These are phyloP conservation scores for Phytophthora meadii DNA, from an alignment of 352 stramenopile species.

Conservation along the genomic window DNA sequence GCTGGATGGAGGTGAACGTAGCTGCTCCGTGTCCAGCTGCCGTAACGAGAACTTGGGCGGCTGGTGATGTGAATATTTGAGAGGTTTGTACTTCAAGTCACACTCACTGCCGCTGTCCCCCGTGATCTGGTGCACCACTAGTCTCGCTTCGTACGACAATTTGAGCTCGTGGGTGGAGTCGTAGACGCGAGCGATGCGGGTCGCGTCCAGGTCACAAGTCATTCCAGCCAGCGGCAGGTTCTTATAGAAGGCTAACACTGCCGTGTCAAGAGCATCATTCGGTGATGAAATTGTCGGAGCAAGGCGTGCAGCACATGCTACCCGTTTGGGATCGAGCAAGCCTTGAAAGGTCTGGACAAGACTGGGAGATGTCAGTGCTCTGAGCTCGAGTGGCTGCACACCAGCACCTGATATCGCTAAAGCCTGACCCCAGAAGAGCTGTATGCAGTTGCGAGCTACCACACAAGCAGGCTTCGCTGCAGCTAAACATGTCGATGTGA, in stretches of 20 bases:
- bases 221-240: slow-evolving; percentile 68
- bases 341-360: slow-evolving; percentile 48
- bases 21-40: slow-evolving; percentile 17
- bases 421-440: not conserved
- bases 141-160: slow-evolving; percentile 66
- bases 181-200: slow-evolving; percentile 64
- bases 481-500: slow-evolving; percentile 71
- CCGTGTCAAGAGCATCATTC: slow-evolving; percentile 38
- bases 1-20: not conserved
- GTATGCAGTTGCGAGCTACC: slow-evolving; percentile 65
- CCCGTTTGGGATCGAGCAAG: slow-evolving; percentile 35
- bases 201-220: slow-evolving; percentile 69
- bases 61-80: slow-evolving; percentile 60
- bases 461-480: slow-evolving; percentile 82
- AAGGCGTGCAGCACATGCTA: not conserved
- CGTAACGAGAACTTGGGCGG: slow-evolving; percentile 50
- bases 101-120: slow-evolving; percentile 18
- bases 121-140: slow-evolving; percentile 55
- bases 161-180: slow-evolving; percentile 62
- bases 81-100: slow-evolving; percentile 67
- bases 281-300: slow-evolving; percentile 40
- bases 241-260: slow-evolving; percentile 71
- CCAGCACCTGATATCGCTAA: slow-evolving; percentile 16
- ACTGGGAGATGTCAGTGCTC: not conserved
- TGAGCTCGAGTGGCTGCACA: slow-evolving; percentile 45